These are phyloP conservation scores for Oehlia diaphana DNA, from an alignment of 192 early-diverging fungal species.

Conservation along the genomic window DNA sequence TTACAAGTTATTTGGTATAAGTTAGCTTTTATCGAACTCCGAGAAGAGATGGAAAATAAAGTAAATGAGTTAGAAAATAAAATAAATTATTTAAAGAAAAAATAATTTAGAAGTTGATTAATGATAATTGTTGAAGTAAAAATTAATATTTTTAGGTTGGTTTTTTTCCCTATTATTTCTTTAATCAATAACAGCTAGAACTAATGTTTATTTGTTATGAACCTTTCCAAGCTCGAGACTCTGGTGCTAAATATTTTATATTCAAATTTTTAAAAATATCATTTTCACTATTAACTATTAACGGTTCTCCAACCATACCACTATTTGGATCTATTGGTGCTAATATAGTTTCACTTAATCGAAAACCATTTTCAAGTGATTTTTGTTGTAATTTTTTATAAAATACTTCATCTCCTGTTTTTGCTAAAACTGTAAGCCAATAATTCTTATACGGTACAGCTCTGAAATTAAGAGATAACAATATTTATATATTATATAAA, in stretches of 20 bases:
- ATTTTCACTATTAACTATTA: neutral
- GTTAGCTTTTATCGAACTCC: slow-evolving; percentile 8
- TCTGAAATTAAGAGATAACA: slow-evolving; percentile 6
- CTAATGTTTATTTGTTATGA: neutral
- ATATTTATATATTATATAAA: too few species aligned
- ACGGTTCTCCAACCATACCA: neutral
- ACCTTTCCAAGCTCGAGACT: neutral
- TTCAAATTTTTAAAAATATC: neutral
- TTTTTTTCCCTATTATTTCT: too few species aligned
- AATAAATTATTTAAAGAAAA: neutral
- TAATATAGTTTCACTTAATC: slow-evolving; percentile 19
- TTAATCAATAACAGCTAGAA: too few species aligned
- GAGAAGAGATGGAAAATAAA: slow-evolving; percentile 13
- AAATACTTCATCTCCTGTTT: slow-evolving; percentile 26
- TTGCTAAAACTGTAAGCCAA: slow-evolving; percentile 16
- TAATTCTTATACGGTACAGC: slow-evolving; percentile 24
- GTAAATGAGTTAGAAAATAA: slow-evolving; percentile 2
- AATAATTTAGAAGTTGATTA: neutral
- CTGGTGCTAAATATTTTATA: neutral
- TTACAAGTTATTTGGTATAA: slow-evolving; percentile 6
- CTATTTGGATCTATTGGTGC: neutral
- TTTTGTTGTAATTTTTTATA: neutral
- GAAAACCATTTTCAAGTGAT: slow-evolving; percentile 1
- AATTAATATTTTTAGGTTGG: too few species aligned
- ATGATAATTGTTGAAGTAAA: too few species aligned